These are phyloP conservation scores for Alternaria sp. DNA, from an alignment of 2,329 filamentous ascomycete species.

Conservation along the genomic window DNA sequence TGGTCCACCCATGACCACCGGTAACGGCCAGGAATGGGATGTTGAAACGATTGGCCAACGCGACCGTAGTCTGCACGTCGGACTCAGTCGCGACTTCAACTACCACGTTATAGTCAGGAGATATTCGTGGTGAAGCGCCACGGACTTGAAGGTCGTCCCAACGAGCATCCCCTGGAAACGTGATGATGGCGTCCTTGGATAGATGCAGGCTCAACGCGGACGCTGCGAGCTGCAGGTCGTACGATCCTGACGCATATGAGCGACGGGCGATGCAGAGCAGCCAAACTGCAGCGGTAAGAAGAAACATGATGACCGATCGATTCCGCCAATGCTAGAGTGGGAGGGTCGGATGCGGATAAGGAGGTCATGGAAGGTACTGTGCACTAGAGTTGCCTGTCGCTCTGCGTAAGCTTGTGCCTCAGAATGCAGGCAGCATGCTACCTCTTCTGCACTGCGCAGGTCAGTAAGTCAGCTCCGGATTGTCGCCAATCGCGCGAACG, in stretches of 20 bases:
- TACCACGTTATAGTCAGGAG: slow-evolving; percentile 21
- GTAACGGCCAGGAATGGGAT: slow-evolving; percentile 49
- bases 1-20: slow-evolving; percentile 43
- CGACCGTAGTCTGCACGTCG: slow-evolving; percentile 21
- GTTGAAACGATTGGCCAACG: slow-evolving; percentile 19
- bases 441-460: too few species aligned
- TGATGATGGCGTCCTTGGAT: slow-evolving; percentile 16
- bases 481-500: too few species aligned
- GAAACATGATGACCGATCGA: too few species aligned
- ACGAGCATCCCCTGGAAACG: slow-evolving; percentile 17
- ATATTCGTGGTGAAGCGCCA: slow-evolving; percentile 24
- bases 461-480: too few species aligned
- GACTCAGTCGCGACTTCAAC: slow-evolving; percentile 24
- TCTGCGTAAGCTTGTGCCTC: too few species aligned
- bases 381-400: too few species aligned
- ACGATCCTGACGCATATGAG: neutral
- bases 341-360: too few species aligned
- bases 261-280: neutral
- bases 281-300: too few species aligned
- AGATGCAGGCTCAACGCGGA: slow-evolving; percentile 5
- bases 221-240: neutral
- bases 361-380: too few species aligned
- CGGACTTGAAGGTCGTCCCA: slow-evolving; percentile 24
- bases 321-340: too few species aligned
- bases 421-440: too few species aligned